Base-by-base conservation (phyloP, 208 protist species). In the Trypanosoma scelopori region DNA sequence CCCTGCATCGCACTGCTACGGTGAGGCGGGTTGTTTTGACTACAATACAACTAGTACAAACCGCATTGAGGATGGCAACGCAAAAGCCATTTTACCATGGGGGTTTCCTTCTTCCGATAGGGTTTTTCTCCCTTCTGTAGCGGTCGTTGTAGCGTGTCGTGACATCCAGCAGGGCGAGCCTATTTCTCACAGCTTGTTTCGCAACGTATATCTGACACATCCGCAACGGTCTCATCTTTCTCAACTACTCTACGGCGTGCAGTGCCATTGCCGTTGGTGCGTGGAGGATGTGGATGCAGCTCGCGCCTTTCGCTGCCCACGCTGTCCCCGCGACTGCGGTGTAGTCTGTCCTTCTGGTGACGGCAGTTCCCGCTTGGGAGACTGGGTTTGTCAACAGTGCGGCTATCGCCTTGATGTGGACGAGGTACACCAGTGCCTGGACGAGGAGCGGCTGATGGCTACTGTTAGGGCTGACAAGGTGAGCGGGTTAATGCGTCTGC, bases 351-450 rank as follows among this genome's bases (percentile, higher is more conserved):
- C 73, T 20, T 28, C 39, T 28, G 71, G 66, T 22, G 56, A 68
- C 30, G 68, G 68, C 28, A 43, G 15, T 9, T 11, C 32, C 22
- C 35, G 46, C 23, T 16, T 25, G 11, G 15, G 46, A 3, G 25
- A 62, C 30, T 78, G 73, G 73, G 12, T n/a, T 7, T 78, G 73
- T 43, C 18, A 71, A 22, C 73, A 78, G 42, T 78, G 73, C 47
- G 73, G 68, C 1, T 51, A 60, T n/a, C 41, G 15, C 18, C 66
- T 49, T 18, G 68, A 64, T 37, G 23, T 35, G 12, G 58, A 64
- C 32, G 43, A 56, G 37, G 43, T 75, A 3, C 3, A 58, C 18
- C 32, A 37, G 18, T 65, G 11, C 23, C 58, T 69, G 6, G 58
- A 75, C 25, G 73, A 62, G 28, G 73, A 78, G 49, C 16, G 30